Base-by-base conservation (phyloP, 495 filamentous ascomycete species). In the Cercophora samala region DNA sequence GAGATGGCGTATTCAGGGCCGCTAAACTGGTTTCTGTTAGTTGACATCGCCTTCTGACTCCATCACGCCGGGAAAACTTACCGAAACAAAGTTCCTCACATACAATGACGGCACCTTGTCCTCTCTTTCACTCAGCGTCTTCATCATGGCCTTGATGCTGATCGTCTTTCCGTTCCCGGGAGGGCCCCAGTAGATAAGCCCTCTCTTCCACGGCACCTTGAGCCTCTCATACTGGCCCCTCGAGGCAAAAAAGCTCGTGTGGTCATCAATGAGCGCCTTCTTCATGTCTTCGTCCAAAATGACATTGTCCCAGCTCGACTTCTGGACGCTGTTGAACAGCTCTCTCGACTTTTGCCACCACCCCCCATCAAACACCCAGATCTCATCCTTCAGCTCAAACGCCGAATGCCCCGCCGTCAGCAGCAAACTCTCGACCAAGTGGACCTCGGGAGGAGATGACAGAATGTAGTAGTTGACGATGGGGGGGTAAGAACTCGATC, bases 81-180 rank as follows among this genome's bases (percentile, higher is more conserved):
- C 77, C 56, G 78, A 80, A 24, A 24, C 51, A 32, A 80, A 72
- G 37, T 70, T 76, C 56, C 78, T 70, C 19, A 80, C 78, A 54
- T 80, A 80, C 32, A 80, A 61, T 0, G 75, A 66, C 26, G 78
- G 76, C 15, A 80, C 70, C 2, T 72, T 68, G 15, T 78, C 66
- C 55, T 76, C 62, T 22, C 79, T 74, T 17, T 75, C 72, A 4
- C 81, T 79, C n/a, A 89, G 74, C 37, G 79, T 81, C 68, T 84
- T 80, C 85, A 89, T 89, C 52, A 85, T 79, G 19, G 88, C 88
- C 77, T 89, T 89, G 78, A 89, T 87, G 26, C 80, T 83, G 69
- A 89, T 85, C n/a, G 88, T 89, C 76, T 90, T 90, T 3, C 88
- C 88, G 68, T 89, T 89, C 0, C 86, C 86, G 0, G 85, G 86